Evolutionary conservation across 495 filamentous ascomycete species (phyloP).

Genomic region (Copromyces sp.): DNA sequence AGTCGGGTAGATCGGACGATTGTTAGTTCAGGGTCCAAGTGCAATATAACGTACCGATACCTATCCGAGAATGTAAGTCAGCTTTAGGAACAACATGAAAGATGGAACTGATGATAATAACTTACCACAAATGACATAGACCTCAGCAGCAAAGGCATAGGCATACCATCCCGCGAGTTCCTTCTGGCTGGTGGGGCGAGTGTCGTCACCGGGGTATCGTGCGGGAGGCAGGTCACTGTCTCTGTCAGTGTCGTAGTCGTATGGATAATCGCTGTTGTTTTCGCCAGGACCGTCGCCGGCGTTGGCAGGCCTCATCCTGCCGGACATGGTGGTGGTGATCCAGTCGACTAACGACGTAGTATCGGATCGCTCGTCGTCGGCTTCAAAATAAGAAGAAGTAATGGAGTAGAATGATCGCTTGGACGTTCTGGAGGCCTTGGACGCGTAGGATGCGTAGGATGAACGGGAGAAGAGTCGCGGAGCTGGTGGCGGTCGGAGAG

Average conservation of each 20-base stretch:
- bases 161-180: constrained; percentile 93
- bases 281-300: constrained; percentile 8
- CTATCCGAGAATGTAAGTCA: constrained; percentile 5
- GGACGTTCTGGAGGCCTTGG: constrained; percentile 13
- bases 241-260: background rate
- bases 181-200: constrained; percentile 70
- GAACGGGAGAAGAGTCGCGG: constrained; percentile 35
- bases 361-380: constrained; percentile 51
- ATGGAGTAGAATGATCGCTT: constrained; percentile 33
- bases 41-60: constrained; percentile 18
- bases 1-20: background rate
- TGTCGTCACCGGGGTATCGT: constrained; percentile 74
- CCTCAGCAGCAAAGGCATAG: constrained; percentile 95
- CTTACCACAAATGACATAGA: constrained; percentile 89
- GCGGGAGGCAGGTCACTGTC: constrained; percentile 5
- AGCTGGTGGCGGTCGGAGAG: constrained; percentile 25
- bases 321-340: constrained; percentile 3
- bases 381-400: constrained; percentile 44
- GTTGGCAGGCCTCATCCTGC: constrained; percentile 18
- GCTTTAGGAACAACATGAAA: background rate
- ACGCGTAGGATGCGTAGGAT: constrained; percentile 18
- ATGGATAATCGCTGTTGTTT: constrained; percentile 10
- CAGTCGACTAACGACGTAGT: constrained; percentile 1
- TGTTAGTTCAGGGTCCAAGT: background rate
- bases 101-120: constrained; percentile 6